Percentiles rank a stretch among this genome's conserved stretches.
These are phyloP conservation scores for Hydrangea macrophylla DNA, from an alignment of 148 eudicot genomes.

Conservation along the genomic window DNA sequence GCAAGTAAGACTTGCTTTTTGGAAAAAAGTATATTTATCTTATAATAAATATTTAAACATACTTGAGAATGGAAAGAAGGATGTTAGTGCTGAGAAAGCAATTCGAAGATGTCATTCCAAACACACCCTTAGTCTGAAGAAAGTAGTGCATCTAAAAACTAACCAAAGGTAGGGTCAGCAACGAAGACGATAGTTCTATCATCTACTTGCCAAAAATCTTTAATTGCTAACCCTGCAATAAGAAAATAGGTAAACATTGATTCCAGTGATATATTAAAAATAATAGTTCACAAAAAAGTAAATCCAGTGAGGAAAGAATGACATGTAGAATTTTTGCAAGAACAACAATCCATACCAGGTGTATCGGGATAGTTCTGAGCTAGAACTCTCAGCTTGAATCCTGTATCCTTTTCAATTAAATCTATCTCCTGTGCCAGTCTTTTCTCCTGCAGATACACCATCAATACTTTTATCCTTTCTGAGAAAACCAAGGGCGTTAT, in stretches of 20 bases:
- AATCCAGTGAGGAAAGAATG: background rate
- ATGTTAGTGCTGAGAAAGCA: no score
- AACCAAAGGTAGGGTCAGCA: slow-evolving; percentile 96
- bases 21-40: no score
- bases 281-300: background rate
- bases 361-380: slow-evolving; percentile 98
- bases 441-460: slow-evolving; percentile 48
- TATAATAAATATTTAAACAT: no score
- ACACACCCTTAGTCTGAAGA: background rate
- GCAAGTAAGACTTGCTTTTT: no score
- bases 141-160: background rate
- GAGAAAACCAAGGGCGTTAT: background rate
- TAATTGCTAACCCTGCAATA: slow-evolving; percentile 83
- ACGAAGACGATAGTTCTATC: slow-evolving; percentile 91
- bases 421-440: slow-evolving; percentile 67
- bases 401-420: slow-evolving; percentile 78
- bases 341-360: slow-evolving; percentile 56
- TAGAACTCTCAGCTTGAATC: slow-evolving; percentile 80
- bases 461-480: background rate
- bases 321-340: background rate
- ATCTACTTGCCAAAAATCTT: slow-evolving; percentile 92
- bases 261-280: background rate
- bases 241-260: background rate
- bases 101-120: no score
- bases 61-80: no score